A percentile compares a stretch with the other conserved stretches of the same genome.
Conservation (phyloP, 768 basidiomycete genomes). For the Boletus tomentosulus region DNA sequence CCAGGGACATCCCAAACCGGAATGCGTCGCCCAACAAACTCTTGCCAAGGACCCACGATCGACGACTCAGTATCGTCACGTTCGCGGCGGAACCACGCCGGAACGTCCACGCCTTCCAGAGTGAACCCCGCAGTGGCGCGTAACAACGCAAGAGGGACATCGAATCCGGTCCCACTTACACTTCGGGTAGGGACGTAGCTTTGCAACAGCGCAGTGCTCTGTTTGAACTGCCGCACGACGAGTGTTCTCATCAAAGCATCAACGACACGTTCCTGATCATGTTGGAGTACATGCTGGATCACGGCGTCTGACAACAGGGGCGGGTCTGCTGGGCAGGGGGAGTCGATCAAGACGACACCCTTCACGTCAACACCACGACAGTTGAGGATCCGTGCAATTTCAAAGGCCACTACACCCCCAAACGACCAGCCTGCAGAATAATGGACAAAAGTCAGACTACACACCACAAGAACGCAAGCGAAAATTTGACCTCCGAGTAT, state of each 20-base stretch:
- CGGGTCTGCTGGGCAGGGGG: constrained; percentile 53
- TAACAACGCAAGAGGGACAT: constrained; percentile 44
- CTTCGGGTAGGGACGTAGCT: constrained; percentile 39
- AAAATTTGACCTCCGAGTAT: constrained; percentile 55
- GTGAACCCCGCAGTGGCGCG: constrained; percentile 48
- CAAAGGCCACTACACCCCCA: constrained; percentile 69
- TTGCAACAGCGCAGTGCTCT: constrained; percentile 44
- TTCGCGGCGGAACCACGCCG: constrained; percentile 10
- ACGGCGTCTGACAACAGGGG: constrained; percentile 49
- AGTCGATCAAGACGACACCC: constrained; percentile 65
- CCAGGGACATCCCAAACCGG: constrained; percentile 57
- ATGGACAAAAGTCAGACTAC: neutral
- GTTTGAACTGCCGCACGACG: constrained; percentile 46
- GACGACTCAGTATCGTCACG: neutral
- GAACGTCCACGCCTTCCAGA: constrained; percentile 35
- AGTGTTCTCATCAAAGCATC: constrained; percentile 33
- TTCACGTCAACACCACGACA: constrained; percentile 39
- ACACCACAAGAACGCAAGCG: neutral
- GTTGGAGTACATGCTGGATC: constrained; percentile 43
- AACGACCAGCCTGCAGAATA: constrained; percentile 65
- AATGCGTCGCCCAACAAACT: constrained; percentile 34
- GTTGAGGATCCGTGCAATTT: constrained; percentile 49
- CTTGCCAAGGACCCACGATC: constrained; percentile 46
- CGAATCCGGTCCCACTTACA: constrained; percentile 1
- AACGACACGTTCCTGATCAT: constrained; percentile 22